These are phyloP conservation scores for Ambrosiella beaveri DNA, from an alignment of 2,329 filamentous ascomycete genomes.

Conservation along the genomic window DNA sequence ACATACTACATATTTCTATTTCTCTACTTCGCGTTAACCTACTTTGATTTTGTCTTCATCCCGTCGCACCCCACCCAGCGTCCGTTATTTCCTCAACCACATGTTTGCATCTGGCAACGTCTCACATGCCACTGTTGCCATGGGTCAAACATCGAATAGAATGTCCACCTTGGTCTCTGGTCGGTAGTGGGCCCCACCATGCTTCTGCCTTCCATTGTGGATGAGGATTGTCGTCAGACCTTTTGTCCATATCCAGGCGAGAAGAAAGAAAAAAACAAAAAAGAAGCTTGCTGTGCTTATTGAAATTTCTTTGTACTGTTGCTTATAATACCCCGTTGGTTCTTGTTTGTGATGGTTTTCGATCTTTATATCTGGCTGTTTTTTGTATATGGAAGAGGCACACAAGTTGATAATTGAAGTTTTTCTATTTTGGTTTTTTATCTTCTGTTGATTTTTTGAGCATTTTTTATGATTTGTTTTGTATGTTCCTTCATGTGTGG, in stretches of 20 bases:
- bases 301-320: conserved; percentile 18
- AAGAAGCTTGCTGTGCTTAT: not conserved
- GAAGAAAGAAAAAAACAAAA: not conserved
- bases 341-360: conserved; percentile 18
- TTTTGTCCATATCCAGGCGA: not conserved
- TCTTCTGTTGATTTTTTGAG: too few relatives aligned
- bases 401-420: not conserved
- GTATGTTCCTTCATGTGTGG: too few relatives aligned
- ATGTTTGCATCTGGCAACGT: too few relatives aligned
- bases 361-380: not conserved
- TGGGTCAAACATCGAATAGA: too few relatives aligned
- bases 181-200: too few relatives aligned
- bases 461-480: too few relatives aligned
- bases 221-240: not conserved
- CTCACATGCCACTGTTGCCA: too few relatives aligned
- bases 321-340: conserved; percentile 30
- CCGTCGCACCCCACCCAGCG: too few relatives aligned
- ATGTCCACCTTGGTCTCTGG: too few relatives aligned
- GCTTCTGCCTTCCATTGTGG: not conserved
- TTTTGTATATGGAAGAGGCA: not conserved
- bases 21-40: not conserved
- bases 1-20: conserved; percentile 1
- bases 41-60: not conserved
- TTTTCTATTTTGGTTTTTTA: not conserved
- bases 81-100: too few relatives aligned